phyloP scores from a whole-genome alignment of 2,329 filamentous ascomycete species.

The Ustilaginoidea virens region DNA sequence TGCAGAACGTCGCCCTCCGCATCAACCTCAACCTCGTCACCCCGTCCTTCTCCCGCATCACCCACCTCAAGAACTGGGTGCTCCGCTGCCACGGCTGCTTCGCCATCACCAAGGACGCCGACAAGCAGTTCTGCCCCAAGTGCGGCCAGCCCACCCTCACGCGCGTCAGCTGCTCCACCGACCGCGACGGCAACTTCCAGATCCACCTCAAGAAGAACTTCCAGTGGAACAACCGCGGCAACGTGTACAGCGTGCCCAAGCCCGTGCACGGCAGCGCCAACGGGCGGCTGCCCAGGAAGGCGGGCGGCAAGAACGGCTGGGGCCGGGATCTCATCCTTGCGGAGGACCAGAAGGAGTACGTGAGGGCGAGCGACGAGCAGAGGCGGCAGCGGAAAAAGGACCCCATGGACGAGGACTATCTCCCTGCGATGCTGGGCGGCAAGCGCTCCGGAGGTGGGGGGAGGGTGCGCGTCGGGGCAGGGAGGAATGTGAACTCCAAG shows the following conservation, averaged over 20 bases:
- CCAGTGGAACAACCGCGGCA: slow-evolving; percentile 89
- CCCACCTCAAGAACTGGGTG: slow-evolving; percentile 74
- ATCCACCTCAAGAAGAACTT: slow-evolving; percentile 88
- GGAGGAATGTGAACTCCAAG: slow-evolving; percentile 70
- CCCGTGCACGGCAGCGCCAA: slow-evolving; percentile 67
- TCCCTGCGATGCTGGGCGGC: slow-evolving; percentile 73
- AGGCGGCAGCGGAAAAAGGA: slow-evolving; percentile 57
- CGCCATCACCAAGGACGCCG: slow-evolving; percentile 65
- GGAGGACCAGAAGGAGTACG: slow-evolving; percentile 93
- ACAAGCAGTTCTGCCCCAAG: slow-evolving; percentile 79
- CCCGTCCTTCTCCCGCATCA: slow-evolving; percentile 62
- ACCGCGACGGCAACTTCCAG: slow-evolving; percentile 63
- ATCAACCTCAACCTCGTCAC: slow-evolving; percentile 89
- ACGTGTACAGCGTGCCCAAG: slow-evolving; percentile 87
- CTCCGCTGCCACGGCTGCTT: slow-evolving; percentile 93
- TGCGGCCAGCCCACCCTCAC: slow-evolving; percentile 82
- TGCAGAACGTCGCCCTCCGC: slow-evolving; percentile 92
- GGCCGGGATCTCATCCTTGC: slow-evolving; percentile 69
- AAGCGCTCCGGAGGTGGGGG: slow-evolving; percentile 50
- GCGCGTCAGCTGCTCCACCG: slow-evolving; percentile 73
- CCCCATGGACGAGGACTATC: slow-evolving; percentile 88
- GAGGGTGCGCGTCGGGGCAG: slow-evolving; percentile 68
- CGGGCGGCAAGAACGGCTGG: slow-evolving; percentile 78
- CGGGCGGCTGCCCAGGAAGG: slow-evolving; percentile 52
- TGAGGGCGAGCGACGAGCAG: slow-evolving; percentile 45